A percentile compares a stretch with the other conserved stretches of the same genome.
Conservation (phyloP, 176 grass and related monocot genomes). For the Aechmea fasciata region DNA sequence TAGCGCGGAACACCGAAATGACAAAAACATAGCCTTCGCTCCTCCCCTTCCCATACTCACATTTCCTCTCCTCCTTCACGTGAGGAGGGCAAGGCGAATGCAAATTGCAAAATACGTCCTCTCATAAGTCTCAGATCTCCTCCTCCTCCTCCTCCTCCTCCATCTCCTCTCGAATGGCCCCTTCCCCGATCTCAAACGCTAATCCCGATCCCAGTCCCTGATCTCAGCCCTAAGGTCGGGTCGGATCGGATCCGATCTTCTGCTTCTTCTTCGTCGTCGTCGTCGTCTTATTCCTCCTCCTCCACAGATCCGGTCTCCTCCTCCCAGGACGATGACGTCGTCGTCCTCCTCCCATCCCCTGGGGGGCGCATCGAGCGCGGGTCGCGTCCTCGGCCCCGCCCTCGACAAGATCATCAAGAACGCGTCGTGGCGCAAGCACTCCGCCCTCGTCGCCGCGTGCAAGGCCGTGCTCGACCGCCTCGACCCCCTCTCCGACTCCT, state of each 20-base stretch:
- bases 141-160: neutral
- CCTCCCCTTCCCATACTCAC: neutral
- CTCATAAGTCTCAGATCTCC: neutral
- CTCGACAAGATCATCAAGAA: slow-evolving; percentile 99
- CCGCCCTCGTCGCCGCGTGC: slow-evolving; percentile 65
- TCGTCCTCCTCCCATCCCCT: slow-evolving; percentile 5
- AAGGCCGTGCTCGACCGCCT: slow-evolving; percentile 81
- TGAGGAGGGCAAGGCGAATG: neutral
- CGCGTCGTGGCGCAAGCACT: slow-evolving; percentile 80
- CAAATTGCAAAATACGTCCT: neutral
- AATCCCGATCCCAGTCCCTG: neutral
- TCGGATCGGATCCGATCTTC: neutral
- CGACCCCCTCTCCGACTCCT: slow-evolving; percentile 24
- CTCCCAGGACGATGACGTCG: slow-evolving; percentile 24
- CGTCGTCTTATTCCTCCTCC: too few relatives aligned
- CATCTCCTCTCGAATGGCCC: neutral
- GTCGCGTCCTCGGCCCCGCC: slow-evolving; percentile 55
- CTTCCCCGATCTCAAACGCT: neutral
- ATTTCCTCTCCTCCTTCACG: neutral
- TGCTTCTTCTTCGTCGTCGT: neutral
- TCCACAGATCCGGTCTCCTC: too few relatives aligned
- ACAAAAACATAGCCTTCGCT: neutral
- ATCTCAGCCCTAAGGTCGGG: neutral
- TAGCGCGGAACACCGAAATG: neutral
- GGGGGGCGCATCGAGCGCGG: slow-evolving; percentile 39